These are phyloP conservation scores for Candida easanensis DNA, from an alignment of 805 yeast genomes.

Conservation along the genomic window DNA sequence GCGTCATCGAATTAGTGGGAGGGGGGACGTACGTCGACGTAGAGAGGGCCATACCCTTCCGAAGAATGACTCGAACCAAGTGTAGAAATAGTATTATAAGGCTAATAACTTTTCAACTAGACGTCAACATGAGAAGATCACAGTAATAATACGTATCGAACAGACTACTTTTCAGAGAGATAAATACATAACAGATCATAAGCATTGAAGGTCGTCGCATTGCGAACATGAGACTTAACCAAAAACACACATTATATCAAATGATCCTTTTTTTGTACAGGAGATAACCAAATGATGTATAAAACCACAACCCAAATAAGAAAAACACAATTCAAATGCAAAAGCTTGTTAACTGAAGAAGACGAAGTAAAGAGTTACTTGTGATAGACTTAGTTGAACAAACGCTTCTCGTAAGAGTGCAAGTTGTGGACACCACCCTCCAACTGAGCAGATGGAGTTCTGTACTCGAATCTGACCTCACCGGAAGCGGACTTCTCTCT, in stretches of 20 bases:
- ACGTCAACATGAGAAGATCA: too few relatives aligned
- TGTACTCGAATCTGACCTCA: constrained; percentile 86
- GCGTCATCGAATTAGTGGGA: too few relatives aligned
- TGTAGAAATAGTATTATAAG: too few relatives aligned
- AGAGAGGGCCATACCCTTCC: too few relatives aligned
- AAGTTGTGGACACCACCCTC: constrained; percentile 98
- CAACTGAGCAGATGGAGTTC: constrained; percentile 97
- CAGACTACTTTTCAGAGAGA: too few relatives aligned
- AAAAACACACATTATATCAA: constrained; percentile 5
- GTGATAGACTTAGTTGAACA: constrained; percentile 51
- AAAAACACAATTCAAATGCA: constrained; percentile 2
- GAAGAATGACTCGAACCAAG: too few relatives aligned
- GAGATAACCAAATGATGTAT: not conserved
- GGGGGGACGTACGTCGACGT: too few relatives aligned
- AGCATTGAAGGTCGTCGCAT: constrained; percentile 10
- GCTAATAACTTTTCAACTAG: too few relatives aligned
- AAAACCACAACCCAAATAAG: not conserved
- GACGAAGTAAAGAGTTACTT: not conserved
- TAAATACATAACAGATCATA: constrained; percentile 7
- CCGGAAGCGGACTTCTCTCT: constrained; percentile 64
- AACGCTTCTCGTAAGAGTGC: constrained; percentile 95
- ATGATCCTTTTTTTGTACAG: not conserved
- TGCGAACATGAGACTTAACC: not conserved
- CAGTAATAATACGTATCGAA: too few relatives aligned
- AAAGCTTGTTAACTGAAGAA: not conserved